A percentile compares a stretch with the other conserved stretches of the same genome.
Evolutionary conservation across 352 stramenopile genomes (phyloP).

Genomic region (Pythium plurisporium): DNA sequence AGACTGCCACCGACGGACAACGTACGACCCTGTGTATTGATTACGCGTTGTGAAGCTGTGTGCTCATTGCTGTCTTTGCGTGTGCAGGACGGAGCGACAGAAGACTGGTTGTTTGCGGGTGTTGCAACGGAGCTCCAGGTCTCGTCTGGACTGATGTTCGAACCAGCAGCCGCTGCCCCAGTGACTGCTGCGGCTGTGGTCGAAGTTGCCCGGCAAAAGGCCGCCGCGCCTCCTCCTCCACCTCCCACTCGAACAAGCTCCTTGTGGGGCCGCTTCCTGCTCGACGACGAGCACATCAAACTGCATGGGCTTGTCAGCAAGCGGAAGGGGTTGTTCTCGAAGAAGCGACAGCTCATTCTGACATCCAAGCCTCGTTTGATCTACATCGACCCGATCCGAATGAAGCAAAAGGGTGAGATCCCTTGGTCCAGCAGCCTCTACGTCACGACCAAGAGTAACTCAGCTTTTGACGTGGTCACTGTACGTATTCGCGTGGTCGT

Average conservation of each 20-base stretch:
- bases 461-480: conserved; percentile 84
- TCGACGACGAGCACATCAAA: conserved; percentile 86
- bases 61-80: background rate
- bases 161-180: conserved; percentile 38
- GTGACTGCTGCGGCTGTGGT: conserved; percentile 54
- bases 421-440: conserved; percentile 84
- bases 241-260: conserved; percentile 67
- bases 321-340: conserved; percentile 85
- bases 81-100: conserved; percentile 72
- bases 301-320: conserved; percentile 86
- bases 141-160: conserved; percentile 71
- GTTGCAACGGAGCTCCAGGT: conserved; percentile 85
- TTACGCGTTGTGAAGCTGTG: background rate
- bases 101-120: conserved; percentile 86
- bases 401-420: conserved; percentile 88
- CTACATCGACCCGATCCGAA: conserved; percentile 89
- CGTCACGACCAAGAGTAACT: conserved; percentile 80
- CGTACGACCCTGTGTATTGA: conserved; percentile 22
- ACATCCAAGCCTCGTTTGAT: conserved; percentile 84
- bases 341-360: conserved; percentile 84
- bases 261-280: conserved; percentile 81
- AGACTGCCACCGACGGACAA: conserved; percentile 67
- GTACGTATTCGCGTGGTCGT: too few species aligned
- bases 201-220: conserved; percentile 76
- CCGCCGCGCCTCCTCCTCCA: conserved; percentile 46